Conservation (phyloP, 2,329 filamentous ascomycete genomes). For the Penicillium psychrosexuale region DNA sequence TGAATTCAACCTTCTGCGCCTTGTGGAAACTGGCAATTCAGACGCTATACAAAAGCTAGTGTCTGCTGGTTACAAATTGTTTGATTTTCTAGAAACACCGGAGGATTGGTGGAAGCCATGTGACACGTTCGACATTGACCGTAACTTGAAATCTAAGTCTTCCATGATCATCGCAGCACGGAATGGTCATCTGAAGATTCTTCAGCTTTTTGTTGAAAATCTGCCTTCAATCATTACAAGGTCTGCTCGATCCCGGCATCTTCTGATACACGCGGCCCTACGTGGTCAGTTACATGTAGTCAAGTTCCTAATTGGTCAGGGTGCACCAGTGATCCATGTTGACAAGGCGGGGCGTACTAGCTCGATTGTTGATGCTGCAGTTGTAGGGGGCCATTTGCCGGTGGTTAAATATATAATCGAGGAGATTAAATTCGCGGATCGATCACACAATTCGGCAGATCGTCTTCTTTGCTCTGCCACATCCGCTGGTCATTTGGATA, state of each 20-base stretch:
- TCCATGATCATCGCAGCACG: neutral
- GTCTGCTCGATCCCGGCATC: neutral
- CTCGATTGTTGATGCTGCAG: neutral
- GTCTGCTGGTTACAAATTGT: neutral
- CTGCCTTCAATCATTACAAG: neutral
- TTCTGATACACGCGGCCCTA: neutral
- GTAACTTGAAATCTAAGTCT: neutral
- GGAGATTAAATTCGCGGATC: neutral
- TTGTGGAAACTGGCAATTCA: neutral
- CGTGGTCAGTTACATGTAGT: neutral
- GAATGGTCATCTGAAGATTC: neutral
- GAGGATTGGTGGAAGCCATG: neutral
- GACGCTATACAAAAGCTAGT: neutral
- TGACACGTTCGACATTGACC: neutral
- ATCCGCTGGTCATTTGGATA: neutral
- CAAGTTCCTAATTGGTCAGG: neutral
- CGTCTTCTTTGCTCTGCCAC: neutral
- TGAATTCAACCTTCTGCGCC: neutral
- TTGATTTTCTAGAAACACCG: neutral
- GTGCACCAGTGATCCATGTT: neutral
- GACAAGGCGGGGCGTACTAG: no score
- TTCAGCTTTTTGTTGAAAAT: neutral
- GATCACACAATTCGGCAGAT: neutral
- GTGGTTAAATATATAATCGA: neutral
- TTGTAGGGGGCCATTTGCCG: neutral